Conservation (phyloP, 208 protist species). For the Eutreptiella sp. region DNA sequence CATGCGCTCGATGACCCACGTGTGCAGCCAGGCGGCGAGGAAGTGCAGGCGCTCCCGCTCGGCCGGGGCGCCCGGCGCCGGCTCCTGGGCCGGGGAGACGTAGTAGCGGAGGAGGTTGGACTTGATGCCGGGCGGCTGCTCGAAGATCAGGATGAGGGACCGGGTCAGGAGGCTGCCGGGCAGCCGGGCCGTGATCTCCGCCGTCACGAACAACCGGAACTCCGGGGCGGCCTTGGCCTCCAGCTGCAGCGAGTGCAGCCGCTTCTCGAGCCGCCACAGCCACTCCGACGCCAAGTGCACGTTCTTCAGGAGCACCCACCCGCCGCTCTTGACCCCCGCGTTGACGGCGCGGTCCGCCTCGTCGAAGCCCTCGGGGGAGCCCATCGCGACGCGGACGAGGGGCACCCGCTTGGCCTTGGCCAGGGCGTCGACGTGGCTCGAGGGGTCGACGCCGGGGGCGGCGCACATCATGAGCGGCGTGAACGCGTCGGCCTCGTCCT, state of each 20-base stretch:
- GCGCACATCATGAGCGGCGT: conserved; percentile 57
- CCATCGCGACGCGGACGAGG: conserved; percentile 84
- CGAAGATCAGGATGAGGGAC: conserved; percentile 82
- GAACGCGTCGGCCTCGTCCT: conserved; percentile 37
- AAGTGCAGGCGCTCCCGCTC: conserved; percentile 92
- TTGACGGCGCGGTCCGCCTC: conserved; percentile 81
- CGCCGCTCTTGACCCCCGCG: conserved; percentile 59
- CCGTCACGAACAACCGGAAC: conserved; percentile 95
- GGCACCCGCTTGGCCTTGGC: conserved; percentile 48
- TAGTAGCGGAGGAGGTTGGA: conserved; percentile 78
- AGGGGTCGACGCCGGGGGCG: conserved; percentile 83
- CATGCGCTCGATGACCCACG: conserved; percentile 90
- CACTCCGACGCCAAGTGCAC: conserved; percentile 91
- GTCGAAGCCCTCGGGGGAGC: conserved; percentile 83
- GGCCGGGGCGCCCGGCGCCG: conserved; percentile 32
- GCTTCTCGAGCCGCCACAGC: conserved; percentile 88
- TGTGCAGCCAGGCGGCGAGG: conserved; percentile 91
- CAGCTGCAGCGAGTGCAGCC: conserved; percentile 72
- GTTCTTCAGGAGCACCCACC: conserved; percentile 98
- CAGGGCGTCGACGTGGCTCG: conserved; percentile 73
- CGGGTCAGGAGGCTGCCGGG: conserved; percentile 62
- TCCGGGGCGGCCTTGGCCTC: conserved; percentile 23
- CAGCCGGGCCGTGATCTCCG: conserved; percentile 68
- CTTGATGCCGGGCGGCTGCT: conserved; percentile 90
- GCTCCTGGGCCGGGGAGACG: neutral